These are phyloP conservation scores for Barbatosphaeria neglecta DNA, from an alignment of 495 filamentous ascomycete species.

Conservation along the genomic window DNA sequence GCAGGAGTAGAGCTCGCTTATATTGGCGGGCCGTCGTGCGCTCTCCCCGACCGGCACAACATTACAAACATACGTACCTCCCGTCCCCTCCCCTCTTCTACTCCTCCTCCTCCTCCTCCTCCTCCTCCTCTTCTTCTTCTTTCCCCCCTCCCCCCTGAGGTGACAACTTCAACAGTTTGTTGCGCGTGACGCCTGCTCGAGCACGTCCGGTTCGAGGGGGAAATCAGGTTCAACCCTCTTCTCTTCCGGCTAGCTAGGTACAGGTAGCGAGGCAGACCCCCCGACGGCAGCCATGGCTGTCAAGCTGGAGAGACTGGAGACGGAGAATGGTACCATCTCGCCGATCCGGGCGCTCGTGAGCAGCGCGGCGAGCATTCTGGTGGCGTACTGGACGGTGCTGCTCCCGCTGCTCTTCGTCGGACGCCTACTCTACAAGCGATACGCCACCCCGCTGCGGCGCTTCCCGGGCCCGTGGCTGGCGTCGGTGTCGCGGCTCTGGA, in stretches of 20 bases:
- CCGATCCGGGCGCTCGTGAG: conserved; percentile 15
- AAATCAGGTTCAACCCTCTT: conserved; percentile 1
- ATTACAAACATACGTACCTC: too few species aligned
- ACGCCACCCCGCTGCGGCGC: conserved; percentile 31
- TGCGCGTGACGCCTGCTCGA: not conserved
- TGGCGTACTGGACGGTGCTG: conserved; percentile 23
- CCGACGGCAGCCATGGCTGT: conserved; percentile 14
- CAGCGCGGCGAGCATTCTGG: conserved; percentile 14
- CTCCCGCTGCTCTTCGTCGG: conserved; percentile 16
- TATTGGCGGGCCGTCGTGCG: too few species aligned
- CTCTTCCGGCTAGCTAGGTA: not conserved
- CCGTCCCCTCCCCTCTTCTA: too few species aligned
- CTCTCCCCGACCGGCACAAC: too few species aligned
- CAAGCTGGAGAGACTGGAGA: conserved; percentile 14
- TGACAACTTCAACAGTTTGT: conserved; percentile 1
- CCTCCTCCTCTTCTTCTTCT: not conserved
- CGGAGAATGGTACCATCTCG: conserved; percentile 15
- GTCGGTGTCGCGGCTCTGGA: conserved; percentile 36
- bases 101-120: too few species aligned
- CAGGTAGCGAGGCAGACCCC: not conserved
- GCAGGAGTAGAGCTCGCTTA: too few species aligned
- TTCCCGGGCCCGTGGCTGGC: conserved; percentile 41
- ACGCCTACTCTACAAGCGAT: conserved; percentile 26
- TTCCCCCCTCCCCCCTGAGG: not conserved
- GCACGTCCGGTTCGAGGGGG: not conserved